Base-by-base conservation (phyloP, 176 grass and related monocot genomes). In the Puya raimondii region DNA sequence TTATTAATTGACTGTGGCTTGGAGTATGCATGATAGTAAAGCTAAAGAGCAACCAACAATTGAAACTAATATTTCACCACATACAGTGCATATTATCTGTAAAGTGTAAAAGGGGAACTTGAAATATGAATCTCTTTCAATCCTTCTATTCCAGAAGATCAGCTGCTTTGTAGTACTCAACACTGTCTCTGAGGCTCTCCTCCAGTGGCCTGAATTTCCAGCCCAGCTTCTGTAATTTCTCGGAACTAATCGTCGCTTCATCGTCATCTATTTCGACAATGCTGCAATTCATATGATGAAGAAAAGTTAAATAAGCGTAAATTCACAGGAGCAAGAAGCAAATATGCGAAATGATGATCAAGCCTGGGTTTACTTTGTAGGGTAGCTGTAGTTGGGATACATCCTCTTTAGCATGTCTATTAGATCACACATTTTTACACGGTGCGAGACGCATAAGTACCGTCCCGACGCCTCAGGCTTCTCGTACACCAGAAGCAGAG, bases 401-500 rank as follows among this genome's bases (percentile, higher is more conserved):
- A 86, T 11, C 29, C 29, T 9, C 22, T 48, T 84, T 42, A 91
- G 33, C 29, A 82, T 18, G 53, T 48, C 67, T 10, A 86, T 72
- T 42, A 64, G 66, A 10, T 91, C 33, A 68, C 48, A 58, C 33
- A 83, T 50, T 65, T 72, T 67, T 4, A 2, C 64, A 12, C 53
- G 4, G 4, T 83, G 49, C 15, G 85, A 71, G 26, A 51, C 49
- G 72, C 85, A 83, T 3, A 87, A 20, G 57, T 87, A 83, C 4
- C 85, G 72, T 49, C 85, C 80, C 0, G 80, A 70, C n/a, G 78
- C 92, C 72, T 72, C 83, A 8, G 85, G 25, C 3, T 77, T 68
- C 47, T 91, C 72, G 47, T 82, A 84, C 20, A 76, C 48, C 47
- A 96, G 64, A 8, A 86, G 9, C 12, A 96, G 81, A 1, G 85